A percentile compares a stretch with the other conserved stretches of the same genome.
phyloP scores from a whole-genome alignment of 768 basidiomycete genomes.

The Auricularia heimuer region DNA sequence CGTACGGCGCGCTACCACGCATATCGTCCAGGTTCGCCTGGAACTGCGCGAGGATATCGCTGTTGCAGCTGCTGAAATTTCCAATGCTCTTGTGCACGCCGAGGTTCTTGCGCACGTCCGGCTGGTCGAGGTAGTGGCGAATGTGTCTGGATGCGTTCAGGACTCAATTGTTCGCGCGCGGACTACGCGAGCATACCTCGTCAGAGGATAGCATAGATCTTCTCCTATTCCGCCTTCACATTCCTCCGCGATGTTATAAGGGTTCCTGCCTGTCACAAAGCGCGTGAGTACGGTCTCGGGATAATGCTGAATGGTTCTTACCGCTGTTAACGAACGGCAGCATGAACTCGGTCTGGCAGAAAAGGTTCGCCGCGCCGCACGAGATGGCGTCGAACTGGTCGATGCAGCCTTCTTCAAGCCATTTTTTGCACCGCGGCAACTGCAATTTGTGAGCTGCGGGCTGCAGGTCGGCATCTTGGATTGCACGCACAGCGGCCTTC shows the following conservation, averaged over 20 bases:
- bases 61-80: conserved; percentile 33
- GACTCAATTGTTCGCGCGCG: neutral
- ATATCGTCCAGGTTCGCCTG: conserved; percentile 29
- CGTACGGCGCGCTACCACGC: conserved; percentile 24
- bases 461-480: neutral
- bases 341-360: conserved; percentile 25
- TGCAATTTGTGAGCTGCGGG: conserved; percentile 8
- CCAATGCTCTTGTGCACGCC: conserved; percentile 49
- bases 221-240: conserved; percentile 41
- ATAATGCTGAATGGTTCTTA: conserved; percentile 7
- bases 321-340: conserved; percentile 12
- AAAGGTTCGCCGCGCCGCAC: conserved; percentile 31
- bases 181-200: conserved; percentile 20
- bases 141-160: conserved; percentile 35
- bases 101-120: conserved; percentile 41
- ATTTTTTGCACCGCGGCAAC: conserved; percentile 37
- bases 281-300: conserved; percentile 16
- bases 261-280: conserved; percentile 31
- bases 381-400: conserved; percentile 33
- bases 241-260: conserved; percentile 58
- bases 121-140: conserved; percentile 48
- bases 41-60: conserved; percentile 42
- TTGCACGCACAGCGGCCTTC: conserved; percentile 10
- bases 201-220: conserved; percentile 51
- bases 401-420: conserved; percentile 30